Evolutionary conservation across 108 stramenopile species (phyloP).

Genomic region (Nannochloropsis salina): DNA sequence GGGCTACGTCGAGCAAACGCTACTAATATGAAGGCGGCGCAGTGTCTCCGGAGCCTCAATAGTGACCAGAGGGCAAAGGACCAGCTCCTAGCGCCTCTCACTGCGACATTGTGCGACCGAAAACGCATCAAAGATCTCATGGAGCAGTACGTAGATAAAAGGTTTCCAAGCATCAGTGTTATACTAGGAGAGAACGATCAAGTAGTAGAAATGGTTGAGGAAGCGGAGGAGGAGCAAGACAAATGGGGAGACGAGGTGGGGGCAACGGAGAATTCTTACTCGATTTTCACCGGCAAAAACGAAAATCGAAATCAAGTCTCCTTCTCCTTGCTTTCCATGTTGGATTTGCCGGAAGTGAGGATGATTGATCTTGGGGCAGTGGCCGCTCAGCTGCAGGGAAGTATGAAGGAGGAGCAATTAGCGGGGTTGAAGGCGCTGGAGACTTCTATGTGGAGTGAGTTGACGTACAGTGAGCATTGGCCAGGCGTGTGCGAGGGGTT

Average conservation of each 20-base stretch:
- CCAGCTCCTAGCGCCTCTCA: neutral
- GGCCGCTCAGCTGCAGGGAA: neutral
- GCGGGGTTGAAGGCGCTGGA: neutral
- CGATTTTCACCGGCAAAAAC: neutral
- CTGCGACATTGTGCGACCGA: neutral
- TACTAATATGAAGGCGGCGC: neutral
- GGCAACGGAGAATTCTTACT: neutral
- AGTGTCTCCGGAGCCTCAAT: neutral
- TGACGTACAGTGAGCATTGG: constrained; percentile 14
- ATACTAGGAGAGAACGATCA: neutral
- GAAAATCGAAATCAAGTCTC: neutral
- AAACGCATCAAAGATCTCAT: neutral
- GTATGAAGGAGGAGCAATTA: neutral
- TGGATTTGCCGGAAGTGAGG: neutral
- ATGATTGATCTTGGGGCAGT: neutral
- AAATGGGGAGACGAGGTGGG: neutral
- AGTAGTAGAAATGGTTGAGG: constrained; percentile 4
- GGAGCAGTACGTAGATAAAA: neutral
- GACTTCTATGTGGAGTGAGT: neutral
- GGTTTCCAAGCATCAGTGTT: neutral
- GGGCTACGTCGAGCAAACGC: neutral
- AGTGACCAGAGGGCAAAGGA: neutral
- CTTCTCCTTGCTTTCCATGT: neutral
- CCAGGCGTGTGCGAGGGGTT: neutral
- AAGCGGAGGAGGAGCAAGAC: neutral